phyloP scores from a whole-genome alignment of 371 early-diverging fungal genomes.

The Edhazardia aedis region DNA sequence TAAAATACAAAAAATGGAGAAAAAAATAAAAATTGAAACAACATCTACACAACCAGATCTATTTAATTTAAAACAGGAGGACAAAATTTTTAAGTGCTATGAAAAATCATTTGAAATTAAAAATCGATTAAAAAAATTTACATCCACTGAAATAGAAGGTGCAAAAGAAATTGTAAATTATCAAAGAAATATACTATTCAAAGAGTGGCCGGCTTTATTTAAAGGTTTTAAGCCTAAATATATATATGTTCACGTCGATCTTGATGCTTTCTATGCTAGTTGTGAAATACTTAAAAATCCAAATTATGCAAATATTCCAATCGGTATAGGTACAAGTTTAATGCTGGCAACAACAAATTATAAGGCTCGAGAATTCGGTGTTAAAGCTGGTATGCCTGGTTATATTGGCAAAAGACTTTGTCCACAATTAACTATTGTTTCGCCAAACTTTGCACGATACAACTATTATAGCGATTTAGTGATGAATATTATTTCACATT shows the following conservation, averaged over 20 bases:
- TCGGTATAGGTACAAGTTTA: constrained; percentile 28
- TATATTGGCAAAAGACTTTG: constrained; percentile 51
- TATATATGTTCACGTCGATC: constrained; percentile 53
- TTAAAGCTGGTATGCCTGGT: constrained; percentile 54
- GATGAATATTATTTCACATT: constrained; percentile 16
- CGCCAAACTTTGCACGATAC: constrained; percentile 60
- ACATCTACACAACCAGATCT: not conserved
- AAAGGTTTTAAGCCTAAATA: not conserved
- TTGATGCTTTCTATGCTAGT: constrained; percentile 73
- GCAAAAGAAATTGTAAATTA: not conserved
- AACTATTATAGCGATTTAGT: constrained; percentile 31
- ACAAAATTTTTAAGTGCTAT: constrained; percentile 1
- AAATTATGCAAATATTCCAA: constrained; percentile 48
- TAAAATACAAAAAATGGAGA: too few relatives aligned
- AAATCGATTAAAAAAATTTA: not conserved
- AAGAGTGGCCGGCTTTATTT: not conserved
- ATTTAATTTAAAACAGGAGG: constrained; percentile 14
- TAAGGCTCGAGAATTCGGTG: constrained; percentile 52
- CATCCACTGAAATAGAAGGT: not conserved
- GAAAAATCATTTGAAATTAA: constrained; percentile 2
- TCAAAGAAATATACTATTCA: not conserved
- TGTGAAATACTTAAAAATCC: constrained; percentile 54
- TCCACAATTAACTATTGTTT: constrained; percentile 50
- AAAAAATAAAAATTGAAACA: too few relatives aligned
- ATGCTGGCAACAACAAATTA: constrained; percentile 57